A percentile compares a stretch with the other conserved stretches of the same genome.
Evolutionary conservation across 768 basidiomycete genomes (phyloP).

Genomic region (Suillus ampliporus): DNA sequence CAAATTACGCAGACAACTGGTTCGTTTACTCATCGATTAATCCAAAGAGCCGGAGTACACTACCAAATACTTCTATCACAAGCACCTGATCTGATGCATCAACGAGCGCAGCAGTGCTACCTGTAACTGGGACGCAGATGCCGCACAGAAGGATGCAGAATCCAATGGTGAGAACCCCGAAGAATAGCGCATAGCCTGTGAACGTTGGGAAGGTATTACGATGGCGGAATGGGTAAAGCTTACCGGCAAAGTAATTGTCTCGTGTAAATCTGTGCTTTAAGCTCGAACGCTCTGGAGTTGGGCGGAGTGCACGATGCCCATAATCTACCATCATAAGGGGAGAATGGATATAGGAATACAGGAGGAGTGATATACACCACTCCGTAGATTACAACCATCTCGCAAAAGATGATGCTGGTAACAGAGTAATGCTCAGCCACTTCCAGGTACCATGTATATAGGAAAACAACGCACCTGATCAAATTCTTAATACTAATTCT

Average conservation of each 20-base stretch:
- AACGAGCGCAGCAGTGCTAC: conserved; percentile 91
- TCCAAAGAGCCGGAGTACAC: conserved; percentile 92
- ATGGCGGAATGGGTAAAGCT: conserved; percentile 12
- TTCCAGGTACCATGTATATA: neutral
- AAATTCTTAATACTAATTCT: conserved; percentile 98
- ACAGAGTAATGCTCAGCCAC: neutral
- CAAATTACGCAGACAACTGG: conserved; percentile 1
- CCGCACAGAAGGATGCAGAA: conserved; percentile 94
- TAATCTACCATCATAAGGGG: conserved; percentile 59
- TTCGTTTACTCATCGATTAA: conserved; percentile 72
- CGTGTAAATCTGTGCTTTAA: conserved; percentile 77
- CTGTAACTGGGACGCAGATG: conserved; percentile 90
- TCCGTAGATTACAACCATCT: conserved; percentile 98
- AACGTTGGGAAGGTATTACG: neutral
- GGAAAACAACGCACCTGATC: conserved; percentile 69
- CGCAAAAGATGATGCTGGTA: conserved; percentile 96
- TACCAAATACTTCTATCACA: conserved; percentile 93
- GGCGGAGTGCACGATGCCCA: conserved; percentile 93
- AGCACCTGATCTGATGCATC: conserved; percentile 98
- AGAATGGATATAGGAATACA: neutral
- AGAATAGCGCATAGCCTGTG: conserved; percentile 90
- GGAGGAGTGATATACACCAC: conserved; percentile 60
- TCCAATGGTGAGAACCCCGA: conserved; percentile 96
- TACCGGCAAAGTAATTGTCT: conserved; percentile 92
- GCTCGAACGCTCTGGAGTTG: conserved; percentile 61